Percentiles rank a stretch among this genome's conserved stretches.
phyloP scores from a whole-genome alignment of 2,329 filamentous ascomycete genomes.

The Clarireedia homoeocarpa region DNA sequence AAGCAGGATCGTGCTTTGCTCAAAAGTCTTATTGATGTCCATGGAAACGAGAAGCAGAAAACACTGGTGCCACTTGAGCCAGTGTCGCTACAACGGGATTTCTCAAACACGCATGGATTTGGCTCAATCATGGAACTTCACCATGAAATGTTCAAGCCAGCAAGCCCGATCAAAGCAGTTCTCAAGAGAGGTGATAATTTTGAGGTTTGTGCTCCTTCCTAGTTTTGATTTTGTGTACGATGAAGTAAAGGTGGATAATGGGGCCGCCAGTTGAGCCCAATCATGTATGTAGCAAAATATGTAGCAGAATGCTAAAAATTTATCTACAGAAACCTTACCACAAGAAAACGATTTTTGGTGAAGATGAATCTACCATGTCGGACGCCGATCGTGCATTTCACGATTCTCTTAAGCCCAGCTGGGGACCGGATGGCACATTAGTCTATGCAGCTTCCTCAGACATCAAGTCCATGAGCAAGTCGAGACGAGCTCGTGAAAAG shows the following conservation, averaged over 20 bases:
- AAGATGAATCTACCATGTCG: slow-evolving; percentile 53
- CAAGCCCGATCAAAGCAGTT: slow-evolving; percentile 46
- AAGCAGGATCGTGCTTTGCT: slow-evolving; percentile 81
- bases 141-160: slow-evolving; percentile 80
- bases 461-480: slow-evolving; percentile 27
- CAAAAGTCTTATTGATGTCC: slow-evolving; percentile 37
- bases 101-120: slow-evolving; percentile 53
- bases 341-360: slow-evolving; percentile 64
- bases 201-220: slow-evolving; percentile 70
- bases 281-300: slow-evolving; percentile 30
- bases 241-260: slow-evolving; percentile 13
- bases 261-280: slow-evolving; percentile 27
- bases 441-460: slow-evolving; percentile 49
- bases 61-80: slow-evolving; percentile 43
- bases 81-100: slow-evolving; percentile 27
- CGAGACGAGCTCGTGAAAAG: slow-evolving; percentile 22
- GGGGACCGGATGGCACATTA: slow-evolving; percentile 67
- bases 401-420: slow-evolving; percentile 67
- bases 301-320: slow-evolving; percentile 39
- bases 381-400: slow-evolving; percentile 60
- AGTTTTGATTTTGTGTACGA: slow-evolving; percentile 14
- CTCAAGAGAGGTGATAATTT: slow-evolving; percentile 60
- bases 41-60: slow-evolving; percentile 33
- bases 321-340: slow-evolving; percentile 74
- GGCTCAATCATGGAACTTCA: slow-evolving; percentile 89